Base-by-base conservation (phyloP, 768 basidiomycete genomes). In the Agrocybe chaxingu region DNA sequence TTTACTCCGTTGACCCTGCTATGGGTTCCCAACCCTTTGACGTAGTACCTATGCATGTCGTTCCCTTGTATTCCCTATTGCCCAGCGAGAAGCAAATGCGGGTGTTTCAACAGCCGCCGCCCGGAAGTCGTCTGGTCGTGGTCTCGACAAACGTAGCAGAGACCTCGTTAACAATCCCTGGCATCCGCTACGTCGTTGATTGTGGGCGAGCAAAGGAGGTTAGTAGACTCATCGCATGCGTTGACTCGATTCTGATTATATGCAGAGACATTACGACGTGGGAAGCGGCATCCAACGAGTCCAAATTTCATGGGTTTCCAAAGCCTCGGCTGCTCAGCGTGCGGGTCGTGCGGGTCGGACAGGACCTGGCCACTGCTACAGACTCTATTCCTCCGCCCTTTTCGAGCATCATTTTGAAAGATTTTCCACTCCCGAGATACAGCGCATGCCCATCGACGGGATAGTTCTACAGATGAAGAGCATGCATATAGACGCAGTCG, bases 391-490 rank as follows among this genome's bases (percentile, higher is more conserved):
- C 7, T 95, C 92, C 7, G 92, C 95, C 11, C 77, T 99, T 10
- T 98, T 81, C 66, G 97, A 98, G 64, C 82, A 95, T 62, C 83
- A 96, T 66, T 96, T 98, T 62, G 86, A 89, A 31, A 70, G 82
- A 50, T 96, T 96, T 67, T 79, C 91, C 0, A 73, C 82, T 51
- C 97, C 97, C 2, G 97, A 99, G 66, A 95, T 98, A 49, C 77
- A 93, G 39, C 87, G 95, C 18, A 93, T 91, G 73, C 95, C 97
- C 0, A 96, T 98, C 57, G 97, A 98, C 59, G 95, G 94, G 1
- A 87, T 98, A 18, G 90, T 98, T 7, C 75, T 98, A 31, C 95
- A 98, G 67, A 98, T 99, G 96, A 99, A 99, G 75, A 86, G 84
- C 66, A 98, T 99, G 94, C 92, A 96, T 62, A 96, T 99, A 51